Evolutionary conservation across 2,329 filamentous ascomycete species (phyloP).

Genomic region (Phaeoacremonium minimum): DNA sequence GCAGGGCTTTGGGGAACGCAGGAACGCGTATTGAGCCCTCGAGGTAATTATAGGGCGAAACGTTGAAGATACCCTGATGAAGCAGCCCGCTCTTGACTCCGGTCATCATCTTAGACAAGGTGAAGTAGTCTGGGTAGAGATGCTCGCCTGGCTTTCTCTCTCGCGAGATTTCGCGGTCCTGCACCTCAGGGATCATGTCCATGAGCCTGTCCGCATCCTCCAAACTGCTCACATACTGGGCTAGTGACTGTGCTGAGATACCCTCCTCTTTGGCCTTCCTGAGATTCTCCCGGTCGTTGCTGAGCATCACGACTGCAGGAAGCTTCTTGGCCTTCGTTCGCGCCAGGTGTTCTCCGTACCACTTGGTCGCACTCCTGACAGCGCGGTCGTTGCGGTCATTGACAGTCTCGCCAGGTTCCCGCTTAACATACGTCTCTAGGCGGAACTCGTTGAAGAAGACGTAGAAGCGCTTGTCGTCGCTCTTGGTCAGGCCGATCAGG

Average conservation of each 20-base stretch:
- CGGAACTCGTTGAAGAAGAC: slow-evolving; percentile 99
- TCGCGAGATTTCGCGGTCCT: slow-evolving; percentile 61
- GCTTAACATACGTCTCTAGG: slow-evolving; percentile 79
- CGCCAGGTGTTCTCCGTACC: slow-evolving; percentile 82
- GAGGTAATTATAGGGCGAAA: slow-evolving; percentile 96
- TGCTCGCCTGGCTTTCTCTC: slow-evolving; percentile 62
- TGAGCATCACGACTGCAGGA: slow-evolving; percentile 87
- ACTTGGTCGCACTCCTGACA: slow-evolving; percentile 78
- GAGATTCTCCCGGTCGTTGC: slow-evolving; percentile 85
- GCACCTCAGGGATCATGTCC: slow-evolving; percentile 86
- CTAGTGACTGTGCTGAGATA: slow-evolving; percentile 63
- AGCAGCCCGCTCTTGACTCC: slow-evolving; percentile 83
- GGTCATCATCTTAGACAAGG: slow-evolving; percentile 89
- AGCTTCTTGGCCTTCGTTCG: slow-evolving; percentile 55
- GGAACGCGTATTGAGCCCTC: slow-evolving; percentile 89
- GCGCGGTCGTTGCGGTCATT: slow-evolving; percentile 96
- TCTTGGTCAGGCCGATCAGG: slow-evolving; percentile 83
- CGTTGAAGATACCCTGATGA: slow-evolving; percentile 93
- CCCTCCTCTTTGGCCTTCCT: slow-evolving; percentile 73
- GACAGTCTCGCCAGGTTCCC: slow-evolving; percentile 76
- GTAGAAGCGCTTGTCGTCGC: slow-evolving; percentile 95
- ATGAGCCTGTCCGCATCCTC: slow-evolving; percentile 81
- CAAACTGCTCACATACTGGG: slow-evolving; percentile 77
- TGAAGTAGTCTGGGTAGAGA: slow-evolving; percentile 86
- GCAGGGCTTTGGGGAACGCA: slow-evolving; percentile 81